Evolutionary conservation across 2,329 filamentous ascomycete species (phyloP).

Genomic region (Xylaria sp.): DNA sequence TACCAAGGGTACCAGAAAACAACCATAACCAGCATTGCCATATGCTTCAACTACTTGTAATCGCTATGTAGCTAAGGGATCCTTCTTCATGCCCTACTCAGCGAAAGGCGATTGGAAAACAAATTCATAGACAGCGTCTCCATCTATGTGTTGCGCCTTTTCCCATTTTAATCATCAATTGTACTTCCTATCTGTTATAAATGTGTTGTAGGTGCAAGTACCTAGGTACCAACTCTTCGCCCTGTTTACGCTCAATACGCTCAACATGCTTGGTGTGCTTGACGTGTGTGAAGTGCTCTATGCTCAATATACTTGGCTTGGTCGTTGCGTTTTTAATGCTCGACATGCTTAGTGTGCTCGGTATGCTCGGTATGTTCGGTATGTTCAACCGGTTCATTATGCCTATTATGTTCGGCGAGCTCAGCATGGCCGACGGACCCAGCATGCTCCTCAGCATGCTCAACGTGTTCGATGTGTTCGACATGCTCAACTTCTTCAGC

Average conservation of each 20-base stretch:
- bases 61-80: constrained; percentile 10
- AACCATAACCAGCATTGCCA: constrained; percentile 2
- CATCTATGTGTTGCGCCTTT: neutral
- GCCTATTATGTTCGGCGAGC: too few species aligned
- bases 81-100: neutral
- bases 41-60: neutral
- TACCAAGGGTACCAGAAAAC: constrained; percentile 7
- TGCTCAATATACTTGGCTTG: neutral
- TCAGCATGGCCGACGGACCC: too few species aligned
- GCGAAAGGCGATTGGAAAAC: neutral
- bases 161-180: constrained; percentile 1
- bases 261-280: constrained; percentile 2
- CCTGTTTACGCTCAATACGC: neutral
- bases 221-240: neutral
- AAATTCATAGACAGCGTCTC: neutral
- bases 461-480: neutral
- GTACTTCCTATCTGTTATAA: constrained; percentile 3
- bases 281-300: neutral
- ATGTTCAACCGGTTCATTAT: too few species aligned
- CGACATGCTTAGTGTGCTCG: neutral
- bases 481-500: neutral
- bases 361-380: neutral
- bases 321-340: neutral
- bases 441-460: neutral
- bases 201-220: neutral